A percentile compares a stretch with the other conserved stretches of the same genome.
Evolutionary conservation across 2,329 filamentous ascomycete species (phyloP).

Genomic region (Neurospora crassa): DNA sequence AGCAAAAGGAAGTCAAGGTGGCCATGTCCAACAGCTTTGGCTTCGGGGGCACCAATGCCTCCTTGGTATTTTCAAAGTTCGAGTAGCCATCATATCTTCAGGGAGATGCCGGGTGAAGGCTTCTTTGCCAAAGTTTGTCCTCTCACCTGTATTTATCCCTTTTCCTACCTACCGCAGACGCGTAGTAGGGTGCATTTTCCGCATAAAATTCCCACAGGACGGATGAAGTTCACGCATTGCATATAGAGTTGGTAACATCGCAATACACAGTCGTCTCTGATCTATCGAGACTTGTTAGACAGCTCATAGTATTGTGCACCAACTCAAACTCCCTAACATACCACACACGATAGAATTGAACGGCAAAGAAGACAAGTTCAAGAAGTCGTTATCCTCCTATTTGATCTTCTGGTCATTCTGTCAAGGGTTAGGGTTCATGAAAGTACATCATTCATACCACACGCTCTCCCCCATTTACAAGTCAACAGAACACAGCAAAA

Average conservation of each 20-base stretch:
- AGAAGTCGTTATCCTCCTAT: background rate
- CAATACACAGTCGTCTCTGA: background rate
- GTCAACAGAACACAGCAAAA: background rate
- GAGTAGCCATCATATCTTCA: conserved; percentile 3
- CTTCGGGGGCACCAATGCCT: conserved; percentile 94
- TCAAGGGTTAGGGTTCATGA: background rate
- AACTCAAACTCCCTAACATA: background rate
- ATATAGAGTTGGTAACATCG: background rate
- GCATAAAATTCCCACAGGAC: background rate
- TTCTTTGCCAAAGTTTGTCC: background rate
- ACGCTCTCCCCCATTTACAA: no score
- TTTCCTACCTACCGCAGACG: background rate
- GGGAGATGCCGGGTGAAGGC: background rate
- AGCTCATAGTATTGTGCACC: background rate
- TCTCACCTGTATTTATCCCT: background rate
- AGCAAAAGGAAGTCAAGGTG: conserved; percentile 60
- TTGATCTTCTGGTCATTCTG: background rate
- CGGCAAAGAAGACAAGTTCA: background rate
- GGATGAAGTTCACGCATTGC: background rate
- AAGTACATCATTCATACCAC: background rate
- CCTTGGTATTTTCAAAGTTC: conserved; percentile 62
- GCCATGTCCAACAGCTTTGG: conserved; percentile 94
- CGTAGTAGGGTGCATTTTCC: background rate
- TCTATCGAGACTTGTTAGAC: background rate
- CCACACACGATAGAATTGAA: background rate